Conservation (phyloP, 1,284 basidiomycete species). For the Phlebopus sp. region DNA sequence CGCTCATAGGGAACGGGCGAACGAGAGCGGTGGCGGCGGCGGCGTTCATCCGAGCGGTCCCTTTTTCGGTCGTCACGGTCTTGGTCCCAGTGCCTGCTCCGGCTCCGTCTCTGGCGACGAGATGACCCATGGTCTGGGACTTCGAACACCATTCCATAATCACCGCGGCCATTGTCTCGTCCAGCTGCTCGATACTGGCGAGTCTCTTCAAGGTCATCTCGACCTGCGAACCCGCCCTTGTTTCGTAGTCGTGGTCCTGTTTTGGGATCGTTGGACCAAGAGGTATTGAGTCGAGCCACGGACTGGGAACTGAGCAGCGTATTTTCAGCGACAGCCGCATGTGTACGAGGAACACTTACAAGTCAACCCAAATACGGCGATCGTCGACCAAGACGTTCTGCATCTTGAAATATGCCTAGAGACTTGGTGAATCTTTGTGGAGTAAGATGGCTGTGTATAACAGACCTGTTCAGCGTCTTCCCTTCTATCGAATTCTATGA, state of each 20-base stretch:
- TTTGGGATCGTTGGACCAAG: conserved; percentile 73
- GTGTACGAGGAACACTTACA: conserved; percentile 43
- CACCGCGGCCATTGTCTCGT: conserved; percentile 28
- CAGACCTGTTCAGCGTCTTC: conserved; percentile 89
- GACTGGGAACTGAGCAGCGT: conserved; percentile 73
- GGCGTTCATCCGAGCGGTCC: conserved; percentile 18
- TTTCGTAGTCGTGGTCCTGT: conserved; percentile 45
- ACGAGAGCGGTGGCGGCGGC: conserved; percentile 18
- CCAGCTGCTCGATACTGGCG: conserved; percentile 55
- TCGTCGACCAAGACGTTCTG: conserved; percentile 99
- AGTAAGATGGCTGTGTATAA: conserved; percentile 2
- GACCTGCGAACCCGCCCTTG: conserved; percentile 56
- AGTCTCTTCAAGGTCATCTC: conserved; percentile 70
- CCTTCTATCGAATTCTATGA: conserved; percentile 95
- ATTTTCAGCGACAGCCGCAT: conserved; percentile 15
- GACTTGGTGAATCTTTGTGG: conserved; percentile 4
- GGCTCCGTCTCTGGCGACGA: conserved; percentile 22
- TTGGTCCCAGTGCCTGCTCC: conserved; percentile 18
- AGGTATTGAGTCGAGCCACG: conserved; percentile 70
- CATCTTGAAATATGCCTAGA: conserved; percentile 98
- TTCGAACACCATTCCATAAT: conserved; percentile 79
- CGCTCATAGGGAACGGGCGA: conserved; percentile 21
- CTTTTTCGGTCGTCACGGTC: conserved; percentile 8
- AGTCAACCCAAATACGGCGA: conserved; percentile 97
- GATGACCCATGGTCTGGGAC: conserved; percentile 33